Evolutionary conservation across 2,329 filamentous ascomycete genomes (phyloP).

Genomic region (Sporothrix schenckii): DNA sequence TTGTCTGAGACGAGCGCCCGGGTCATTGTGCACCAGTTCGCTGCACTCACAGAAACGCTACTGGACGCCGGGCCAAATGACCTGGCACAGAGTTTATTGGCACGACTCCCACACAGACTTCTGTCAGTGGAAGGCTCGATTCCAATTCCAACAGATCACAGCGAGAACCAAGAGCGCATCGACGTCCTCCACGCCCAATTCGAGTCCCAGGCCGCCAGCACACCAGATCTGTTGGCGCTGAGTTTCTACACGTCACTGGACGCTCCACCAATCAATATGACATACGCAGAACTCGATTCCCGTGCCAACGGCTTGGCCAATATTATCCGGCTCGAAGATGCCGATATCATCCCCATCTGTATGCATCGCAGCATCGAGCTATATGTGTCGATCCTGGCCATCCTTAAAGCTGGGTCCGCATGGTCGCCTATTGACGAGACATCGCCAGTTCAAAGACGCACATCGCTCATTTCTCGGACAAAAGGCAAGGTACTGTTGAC

Average conservation of each 20-base stretch:
- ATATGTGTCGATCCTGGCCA: slow-evolving; percentile 58
- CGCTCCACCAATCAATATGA: slow-evolving; percentile 39
- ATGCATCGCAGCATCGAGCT: slow-evolving; percentile 46
- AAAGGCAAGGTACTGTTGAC: slow-evolving; percentile 41
- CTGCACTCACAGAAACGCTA: slow-evolving; percentile 33
- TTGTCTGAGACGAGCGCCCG: slow-evolving; percentile 35
- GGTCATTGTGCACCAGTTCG: slow-evolving; percentile 36
- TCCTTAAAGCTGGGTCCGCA: slow-evolving; percentile 61
- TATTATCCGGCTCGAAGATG: slow-evolving; percentile 36
- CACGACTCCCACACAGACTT: slow-evolving; percentile 31
- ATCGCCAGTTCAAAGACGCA: slow-evolving; percentile 45
- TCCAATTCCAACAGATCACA: background rate
- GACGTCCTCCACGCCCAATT: slow-evolving; percentile 38
- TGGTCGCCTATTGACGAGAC: slow-evolving; percentile 60
- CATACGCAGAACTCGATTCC: slow-evolving; percentile 44
- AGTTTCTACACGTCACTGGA: slow-evolving; percentile 38
- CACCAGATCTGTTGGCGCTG: slow-evolving; percentile 33
- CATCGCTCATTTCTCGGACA: slow-evolving; percentile 45
- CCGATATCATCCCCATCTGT: slow-evolving; percentile 44
- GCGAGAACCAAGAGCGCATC: slow-evolving; percentile 33
- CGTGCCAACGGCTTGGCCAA: slow-evolving; percentile 43
- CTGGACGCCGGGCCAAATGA: slow-evolving; percentile 32
- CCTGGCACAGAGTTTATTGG: slow-evolving; percentile 31
- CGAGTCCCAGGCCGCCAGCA: slow-evolving; percentile 36
- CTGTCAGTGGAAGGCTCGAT: slow-evolving; percentile 25